Base-by-base conservation (phyloP, 768 basidiomycete species). In the Boletus subcaerulescens region DNA sequence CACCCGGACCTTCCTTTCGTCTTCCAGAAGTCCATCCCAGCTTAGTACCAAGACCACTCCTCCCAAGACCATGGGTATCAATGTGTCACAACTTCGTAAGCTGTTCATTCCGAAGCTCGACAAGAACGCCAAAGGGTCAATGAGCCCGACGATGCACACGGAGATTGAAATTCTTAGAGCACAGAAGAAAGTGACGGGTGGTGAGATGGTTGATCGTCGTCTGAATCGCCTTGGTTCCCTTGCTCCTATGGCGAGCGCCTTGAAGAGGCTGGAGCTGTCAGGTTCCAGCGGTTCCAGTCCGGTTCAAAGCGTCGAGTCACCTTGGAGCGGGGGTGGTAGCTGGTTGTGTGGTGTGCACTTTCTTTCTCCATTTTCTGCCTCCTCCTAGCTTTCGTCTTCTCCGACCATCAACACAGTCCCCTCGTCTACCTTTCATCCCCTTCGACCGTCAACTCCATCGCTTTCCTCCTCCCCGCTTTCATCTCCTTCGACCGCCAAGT, bases 151-250 rank as follows among this genome's bases (percentile, higher is more conserved):
- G 20, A 55, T 50, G 9, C 52, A 50, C n/a, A 54, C 48, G 1
- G 57, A 55, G 42, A 53, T 64, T 17, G 50, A 59, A 38, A 39
- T 59, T 15, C 47, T 49, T 0, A 24, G 57, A n/a, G 26, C 45
- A 5, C 52, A 4, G 45, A 60, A 29, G 50, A 56, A 45, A 31
- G 56, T 45, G 18, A 56, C 41, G 0, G 33, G 40, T 14, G 22
- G 41, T 31, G 26, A 48, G 17, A 17, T 44, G 22, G 46, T 22
- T 24, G 22, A 24, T 24, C 22, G 22, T 24, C 22, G 3, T 24
- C 22, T 4, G 22, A 24, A 24, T 24, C 22, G 22, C 22, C 22
- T 3, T 24, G 22, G 22, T 24, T 24, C 22, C 22, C 3, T 24
- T 24, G 4, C 22, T 24, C 22, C 22, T 24, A 24, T 4, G 22